Evolutionary conservation across 768 basidiomycete genomes (phyloP), one percentile per base, ranked within the genome.

Genomic region (Daedaleopsis nitida): DNA sequence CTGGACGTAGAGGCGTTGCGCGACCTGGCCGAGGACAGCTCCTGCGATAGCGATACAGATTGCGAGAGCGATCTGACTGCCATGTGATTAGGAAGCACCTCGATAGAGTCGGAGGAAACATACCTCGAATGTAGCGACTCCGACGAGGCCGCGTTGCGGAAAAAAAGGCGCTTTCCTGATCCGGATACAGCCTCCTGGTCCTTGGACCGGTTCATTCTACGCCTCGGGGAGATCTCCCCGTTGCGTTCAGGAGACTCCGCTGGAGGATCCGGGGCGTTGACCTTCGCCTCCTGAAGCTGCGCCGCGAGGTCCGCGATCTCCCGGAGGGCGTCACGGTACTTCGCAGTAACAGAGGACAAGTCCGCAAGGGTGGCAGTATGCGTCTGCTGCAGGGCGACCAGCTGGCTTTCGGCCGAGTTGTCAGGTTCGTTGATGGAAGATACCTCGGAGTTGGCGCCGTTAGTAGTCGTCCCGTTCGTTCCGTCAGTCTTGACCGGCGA

Each of bases 41-140:
- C 94, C 94, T 98, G 95, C 80, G 95, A 96, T 69, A 96, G 87
- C 82, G 95, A 96, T 81, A 88, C 86, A 74, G 94, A 95, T 77
- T 92, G 92, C 79, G 91, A 93, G 66, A 88, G 86, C 86, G 93
- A 94, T 84, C 91, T 92, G 67, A 52, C 60, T 60, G 58, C 59
- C 53, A 49, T 52, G 43, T 63, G 59, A 60, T 51, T 57, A 69
- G 42, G 64, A 56, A 59, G 55, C 62, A 66, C 68, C 52, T 59
- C 49, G 27, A 53, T 54, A 39, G 45, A 43, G 47, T 63, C 54
- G 52, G 57, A 38, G 35, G 47, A 55, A 58, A 70, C 72, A 66
- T 75, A 88, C 90, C 92, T 92, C 84, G 86, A 82, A 81, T 92
- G 92, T 73, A 93, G 86, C 73, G 90, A 92, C 74, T 94, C 92